Conservation (phyloP, 2,329 filamentous ascomycete species). For the Magnaporthiopsis incrustans region DNA sequence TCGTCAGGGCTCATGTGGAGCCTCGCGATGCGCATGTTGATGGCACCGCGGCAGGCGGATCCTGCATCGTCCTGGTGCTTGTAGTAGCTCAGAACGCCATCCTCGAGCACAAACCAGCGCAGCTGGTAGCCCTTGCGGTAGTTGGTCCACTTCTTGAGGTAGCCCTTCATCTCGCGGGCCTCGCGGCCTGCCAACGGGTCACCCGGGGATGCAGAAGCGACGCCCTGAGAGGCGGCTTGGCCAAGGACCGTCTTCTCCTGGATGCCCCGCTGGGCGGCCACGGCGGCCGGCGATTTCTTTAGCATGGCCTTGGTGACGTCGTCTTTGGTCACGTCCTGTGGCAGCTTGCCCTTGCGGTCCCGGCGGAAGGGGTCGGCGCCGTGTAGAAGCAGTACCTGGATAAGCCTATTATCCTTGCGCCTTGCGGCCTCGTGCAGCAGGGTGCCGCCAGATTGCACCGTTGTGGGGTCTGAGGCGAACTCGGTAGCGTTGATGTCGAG, state of each 20-base stretch:
- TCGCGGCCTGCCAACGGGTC: conserved; percentile 70
- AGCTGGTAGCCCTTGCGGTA: conserved; percentile 96
- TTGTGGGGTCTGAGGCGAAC: conserved; percentile 71
- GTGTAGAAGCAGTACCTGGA: conserved; percentile 83
- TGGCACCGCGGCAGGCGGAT: conserved; percentile 91
- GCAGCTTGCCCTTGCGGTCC: conserved; percentile 89
- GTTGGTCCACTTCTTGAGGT: conserved; percentile 99
- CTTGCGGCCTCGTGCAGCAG: conserved; percentile 88
- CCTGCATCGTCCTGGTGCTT: conserved; percentile 98
- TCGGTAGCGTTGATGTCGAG: conserved; percentile 91
- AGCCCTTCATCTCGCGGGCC: conserved; percentile 94
- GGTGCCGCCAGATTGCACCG: conserved; percentile 78
- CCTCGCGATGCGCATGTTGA: conserved; percentile 96
- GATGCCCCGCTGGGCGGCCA: conserved; percentile 87
- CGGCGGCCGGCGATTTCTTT: conserved; percentile 89
- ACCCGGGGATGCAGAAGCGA: conserved; percentile 42
- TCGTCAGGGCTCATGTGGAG: conserved; percentile 95
- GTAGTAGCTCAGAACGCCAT: conserved; percentile 96
- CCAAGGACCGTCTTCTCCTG: conserved; percentile 96
- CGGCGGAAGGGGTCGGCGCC: conserved; percentile 93
- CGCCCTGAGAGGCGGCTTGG: conserved; percentile 52
- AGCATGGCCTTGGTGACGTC: conserved; percentile 81
- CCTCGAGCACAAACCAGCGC: conserved; percentile 95
- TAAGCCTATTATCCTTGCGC: conserved; percentile 77
- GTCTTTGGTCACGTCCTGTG: conserved; percentile 94